Evolutionary conservation across 345 rosid genomes (phyloP).

Genomic region (Populus davidiana): DNA sequence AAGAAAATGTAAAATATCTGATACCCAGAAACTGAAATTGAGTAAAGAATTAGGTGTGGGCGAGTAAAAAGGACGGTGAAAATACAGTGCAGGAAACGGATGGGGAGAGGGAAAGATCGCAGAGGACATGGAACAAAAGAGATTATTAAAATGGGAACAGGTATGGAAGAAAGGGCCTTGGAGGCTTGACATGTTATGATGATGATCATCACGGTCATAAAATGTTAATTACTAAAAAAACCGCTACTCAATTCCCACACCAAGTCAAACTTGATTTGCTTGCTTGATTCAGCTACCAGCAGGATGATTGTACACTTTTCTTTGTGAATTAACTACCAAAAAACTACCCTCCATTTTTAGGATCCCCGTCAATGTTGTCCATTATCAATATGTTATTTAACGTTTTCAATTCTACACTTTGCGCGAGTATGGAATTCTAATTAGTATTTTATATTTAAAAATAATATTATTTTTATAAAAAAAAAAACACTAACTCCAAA

Average conservation of each 20-base stretch:
- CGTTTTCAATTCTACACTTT: no score
- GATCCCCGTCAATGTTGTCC: neutral
- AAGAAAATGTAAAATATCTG: neutral
- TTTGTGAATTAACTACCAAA: neutral
- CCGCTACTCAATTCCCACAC: neutral
- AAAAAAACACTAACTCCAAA: no score
- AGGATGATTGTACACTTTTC: neutral
- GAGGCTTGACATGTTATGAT: neutral
- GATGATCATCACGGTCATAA: neutral
- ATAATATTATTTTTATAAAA: no score
- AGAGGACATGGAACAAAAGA: slow-evolving; percentile 6
- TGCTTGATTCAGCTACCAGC: neutral
- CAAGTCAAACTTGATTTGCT: neutral
- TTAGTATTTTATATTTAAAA: no score
- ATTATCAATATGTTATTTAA: no score
- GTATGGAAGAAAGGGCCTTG: neutral
- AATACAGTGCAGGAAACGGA: neutral
- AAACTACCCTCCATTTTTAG: neutral
- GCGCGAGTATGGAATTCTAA: no score
- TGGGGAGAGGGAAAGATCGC: neutral
- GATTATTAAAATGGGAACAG: neutral
- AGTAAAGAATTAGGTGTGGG: neutral
- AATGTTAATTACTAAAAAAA: neutral
- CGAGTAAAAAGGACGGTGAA: neutral
- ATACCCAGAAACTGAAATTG: slow-evolving; percentile 13